Evolutionary conservation across 768 basidiomycete genomes (phyloP).

Genomic region (Mycena venus): DNA sequence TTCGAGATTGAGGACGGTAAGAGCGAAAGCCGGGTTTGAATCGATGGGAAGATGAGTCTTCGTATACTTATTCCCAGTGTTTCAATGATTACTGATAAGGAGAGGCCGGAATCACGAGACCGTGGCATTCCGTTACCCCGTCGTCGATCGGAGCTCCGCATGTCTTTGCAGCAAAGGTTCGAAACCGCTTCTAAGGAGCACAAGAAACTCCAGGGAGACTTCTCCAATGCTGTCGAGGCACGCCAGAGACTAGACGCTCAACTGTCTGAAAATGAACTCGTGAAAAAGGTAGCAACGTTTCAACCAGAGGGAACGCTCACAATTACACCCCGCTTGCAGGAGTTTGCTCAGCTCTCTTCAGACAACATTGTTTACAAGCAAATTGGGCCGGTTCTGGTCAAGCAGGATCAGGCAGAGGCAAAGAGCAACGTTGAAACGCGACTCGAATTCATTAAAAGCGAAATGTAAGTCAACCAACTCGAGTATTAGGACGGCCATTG

Average conservation of each 20-base stretch:
- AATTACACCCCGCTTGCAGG: conserved; percentile 61
- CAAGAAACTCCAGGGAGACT: conserved; percentile 84
- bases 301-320: background rate
- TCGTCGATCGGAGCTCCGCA: conserved; percentile 37
- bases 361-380: conserved; percentile 91
- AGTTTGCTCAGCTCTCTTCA: conserved; percentile 81
- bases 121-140: background rate
- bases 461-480: conserved; percentile 73
- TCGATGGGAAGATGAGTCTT: too few species aligned
- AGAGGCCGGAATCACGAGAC: background rate
- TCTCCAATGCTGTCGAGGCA: conserved; percentile 80
- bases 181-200: conserved; percentile 82
- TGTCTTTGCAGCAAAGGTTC: conserved; percentile 66
- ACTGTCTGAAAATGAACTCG: conserved; percentile 90
- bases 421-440: conserved; percentile 91
- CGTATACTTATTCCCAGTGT: too few species aligned
- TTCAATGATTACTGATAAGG: background rate
- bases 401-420: conserved; percentile 91
- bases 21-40: background rate
- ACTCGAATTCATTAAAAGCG: conserved; percentile 87
- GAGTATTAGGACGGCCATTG: background rate
- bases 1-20: background rate
- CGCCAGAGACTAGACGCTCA: conserved; percentile 92
- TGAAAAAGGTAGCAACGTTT: conserved; percentile 76
- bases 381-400: conserved; percentile 90